Base-by-base conservation (phyloP, 1,139 yeast genomes). In the Yueomyces sp. region DNA sequence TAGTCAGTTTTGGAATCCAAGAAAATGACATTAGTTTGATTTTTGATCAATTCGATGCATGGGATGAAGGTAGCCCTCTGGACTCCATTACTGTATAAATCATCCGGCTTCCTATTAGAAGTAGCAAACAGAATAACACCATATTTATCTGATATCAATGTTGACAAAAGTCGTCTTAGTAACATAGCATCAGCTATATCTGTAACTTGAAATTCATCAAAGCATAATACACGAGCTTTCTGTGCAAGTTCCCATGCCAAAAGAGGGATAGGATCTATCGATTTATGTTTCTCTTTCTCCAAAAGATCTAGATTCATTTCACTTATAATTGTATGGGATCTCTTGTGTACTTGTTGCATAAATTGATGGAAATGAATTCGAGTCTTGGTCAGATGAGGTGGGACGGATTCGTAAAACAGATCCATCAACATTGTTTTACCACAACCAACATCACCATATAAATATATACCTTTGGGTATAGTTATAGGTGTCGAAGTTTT, bases 181-280 rank as follows among this genome's bases (percentile, higher is more conserved):
- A 91, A 70, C 98, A 91, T 91, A 2, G 98, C 98, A 63, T 91
- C 98, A 1, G 97, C 98, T 34, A 91, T 96, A 61, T 91, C 98
- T 1, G 95, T 85, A 38, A 91, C 97, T 62, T 84, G 94, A 57
- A 89, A 87, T 65, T 91, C 98, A 64, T 91, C 98, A 61, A 91
- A 86, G 62, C 98, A 91, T 45, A 91, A 64, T 1, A 91, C 78
- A 1, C 93, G 80, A 2, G 93, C 74, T 41, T 72, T 69, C 47
- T 72, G 73, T 2, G 96, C 85, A 47, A 91, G 77, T 54, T 85
- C 95, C 46, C 80, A 76, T 0, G 97, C 96, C 38, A 93, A 68
- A 38, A 77, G 64, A 1, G 96, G 96, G 41, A 87, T 80, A 1
- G 91, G 81, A 56, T 91, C 97, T 44, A 82, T 69, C 51, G 83